Base-by-base conservation (phyloP, 371 early-diverging fungal species). In the Mucor mucedo region DNA sequence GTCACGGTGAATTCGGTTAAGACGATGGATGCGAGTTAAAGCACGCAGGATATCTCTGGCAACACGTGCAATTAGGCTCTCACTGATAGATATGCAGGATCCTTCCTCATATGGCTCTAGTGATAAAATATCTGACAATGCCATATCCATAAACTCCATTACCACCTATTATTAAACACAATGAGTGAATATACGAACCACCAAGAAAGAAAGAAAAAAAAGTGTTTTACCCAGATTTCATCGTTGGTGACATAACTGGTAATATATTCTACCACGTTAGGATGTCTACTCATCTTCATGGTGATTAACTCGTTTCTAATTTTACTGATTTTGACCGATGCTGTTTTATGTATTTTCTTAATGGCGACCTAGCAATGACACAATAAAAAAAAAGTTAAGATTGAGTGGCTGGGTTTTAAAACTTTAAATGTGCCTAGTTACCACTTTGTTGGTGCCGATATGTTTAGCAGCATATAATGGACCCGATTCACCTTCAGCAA, bases 1-100 rank as follows among this genome's bases (percentile, higher is more conserved):
- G 75, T 96, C 95, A 55, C 98, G 89, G 77, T 99, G 99, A 48
- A 97, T 91, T 35, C 97, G 93, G 52, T 84, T 79, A 33, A 88
- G 83, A 41, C 84, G 78, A 74, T 99, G 98, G 56, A 99, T 74
- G 73, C 95, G 95, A 7, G 87, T 84, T 58, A 99, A 78, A 4
- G 93, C 98, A 32, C 84, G 80, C 48, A 96, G 67, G 32, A 94
- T 81, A 70, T 95, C 95, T 57, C 84, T 74, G 50, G 90, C 75
- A 6, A 86, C 76, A 9, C 82, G 76, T 11, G 89, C 84, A 59
- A 89, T 89, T 27, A 85, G 78, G 14, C 74, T 58, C 27, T 85
- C 83, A 9, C 71, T 76, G 66, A 89, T 68, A 11, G 60, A 65
- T 21, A 73, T 69, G n/a, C 66, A 75, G 9, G 42, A 7, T 35